Evolutionary conservation across 108 stramenopile species (phyloP).

Genomic region (Nitzschia sp.): DNA sequence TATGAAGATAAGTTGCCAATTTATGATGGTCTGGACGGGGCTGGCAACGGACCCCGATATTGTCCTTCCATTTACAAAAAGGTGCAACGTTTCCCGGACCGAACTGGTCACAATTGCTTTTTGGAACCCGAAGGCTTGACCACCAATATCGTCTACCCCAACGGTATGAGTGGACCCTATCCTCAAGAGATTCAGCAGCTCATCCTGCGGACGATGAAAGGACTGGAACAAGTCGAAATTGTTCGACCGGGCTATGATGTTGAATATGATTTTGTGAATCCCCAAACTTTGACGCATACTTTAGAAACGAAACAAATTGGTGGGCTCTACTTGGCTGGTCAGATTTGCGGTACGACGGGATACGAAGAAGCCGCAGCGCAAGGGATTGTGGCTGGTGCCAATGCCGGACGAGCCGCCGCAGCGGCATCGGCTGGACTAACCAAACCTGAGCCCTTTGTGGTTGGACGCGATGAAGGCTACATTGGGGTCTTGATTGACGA

Average conservation of each 20-base stretch:
- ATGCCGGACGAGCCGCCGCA: conserved; percentile 79
- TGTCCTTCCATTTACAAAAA: conserved; percentile 97
- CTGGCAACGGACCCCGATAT: conserved; percentile 93
- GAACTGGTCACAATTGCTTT: conserved; percentile 92
- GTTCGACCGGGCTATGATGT: conserved; percentile 92
- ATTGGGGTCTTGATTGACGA: conserved; percentile 98
- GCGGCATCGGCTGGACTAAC: conserved; percentile 54
- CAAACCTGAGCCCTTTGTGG: conserved; percentile 72
- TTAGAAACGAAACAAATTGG: conserved; percentile 90
- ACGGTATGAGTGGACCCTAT: conserved; percentile 89
- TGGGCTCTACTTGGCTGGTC: conserved; percentile 95
- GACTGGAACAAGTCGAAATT: conserved; percentile 92
- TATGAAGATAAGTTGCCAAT: conserved; percentile 85
- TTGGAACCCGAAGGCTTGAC: conserved; percentile 97
- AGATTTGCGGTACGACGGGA: conserved; percentile 98
- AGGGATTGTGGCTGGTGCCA: conserved; percentile 93
- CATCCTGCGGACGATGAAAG: conserved; percentile 89
- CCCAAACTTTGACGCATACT: conserved; percentile 85
- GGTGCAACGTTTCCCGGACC: conserved; percentile 92
- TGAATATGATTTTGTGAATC: conserved; percentile 97
- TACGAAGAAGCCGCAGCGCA: conserved; percentile 99
- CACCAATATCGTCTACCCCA: conserved; percentile 96
- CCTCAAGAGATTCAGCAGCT: conserved; percentile 91
- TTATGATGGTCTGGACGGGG: conserved; percentile 90
- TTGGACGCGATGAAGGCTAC: conserved; percentile 95